These are phyloP conservation scores for Hapsidospora chrysogenum DNA, from an alignment of 495 filamentous ascomycete species.

Conservation along the genomic window DNA sequence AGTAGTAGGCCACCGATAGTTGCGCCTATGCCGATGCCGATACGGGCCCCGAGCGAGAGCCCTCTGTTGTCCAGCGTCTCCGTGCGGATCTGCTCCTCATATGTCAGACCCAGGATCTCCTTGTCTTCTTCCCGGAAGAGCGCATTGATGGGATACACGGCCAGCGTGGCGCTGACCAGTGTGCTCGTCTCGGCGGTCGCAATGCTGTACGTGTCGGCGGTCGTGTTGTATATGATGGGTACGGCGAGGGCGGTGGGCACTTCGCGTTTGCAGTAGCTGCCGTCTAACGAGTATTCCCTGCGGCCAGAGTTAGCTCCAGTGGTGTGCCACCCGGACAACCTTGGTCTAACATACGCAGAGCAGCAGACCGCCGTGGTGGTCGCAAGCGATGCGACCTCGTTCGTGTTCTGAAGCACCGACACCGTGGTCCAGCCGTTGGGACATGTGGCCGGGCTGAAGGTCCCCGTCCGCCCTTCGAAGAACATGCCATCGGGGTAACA, in stretches of 20 bases:
- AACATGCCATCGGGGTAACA: constrained; percentile 4
- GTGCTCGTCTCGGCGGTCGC: background rate
- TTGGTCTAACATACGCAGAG: constrained; percentile 1
- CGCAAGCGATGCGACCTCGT: background rate
- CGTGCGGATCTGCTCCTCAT: constrained; percentile 1
- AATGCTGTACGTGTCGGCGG: background rate
- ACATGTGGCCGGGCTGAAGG: constrained; percentile 1
- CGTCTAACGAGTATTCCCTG: constrained; percentile 1
- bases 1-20: constrained; percentile 13
- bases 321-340: background rate
- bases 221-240: constrained; percentile 2
- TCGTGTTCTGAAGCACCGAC: background rate
- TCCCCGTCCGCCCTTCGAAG: constrained; percentile 1
- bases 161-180: background rate
- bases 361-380: constrained; percentile 2
- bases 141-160: constrained; percentile 1
- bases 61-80: background rate
- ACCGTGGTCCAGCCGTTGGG: constrained; percentile 3
- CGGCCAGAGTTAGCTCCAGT: background rate
- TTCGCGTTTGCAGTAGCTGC: background rate
- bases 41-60: background rate
- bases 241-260: constrained; percentile 2
- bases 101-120: background rate
- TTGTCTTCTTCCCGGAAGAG: constrained; percentile 1
- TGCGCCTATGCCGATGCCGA: constrained; percentile 2